Evolutionary conservation across 768 basidiomycete genomes (phyloP), one percentile per base, ranked within the genome.

Genomic region (Rhizopogon vesiculosus): DNA sequence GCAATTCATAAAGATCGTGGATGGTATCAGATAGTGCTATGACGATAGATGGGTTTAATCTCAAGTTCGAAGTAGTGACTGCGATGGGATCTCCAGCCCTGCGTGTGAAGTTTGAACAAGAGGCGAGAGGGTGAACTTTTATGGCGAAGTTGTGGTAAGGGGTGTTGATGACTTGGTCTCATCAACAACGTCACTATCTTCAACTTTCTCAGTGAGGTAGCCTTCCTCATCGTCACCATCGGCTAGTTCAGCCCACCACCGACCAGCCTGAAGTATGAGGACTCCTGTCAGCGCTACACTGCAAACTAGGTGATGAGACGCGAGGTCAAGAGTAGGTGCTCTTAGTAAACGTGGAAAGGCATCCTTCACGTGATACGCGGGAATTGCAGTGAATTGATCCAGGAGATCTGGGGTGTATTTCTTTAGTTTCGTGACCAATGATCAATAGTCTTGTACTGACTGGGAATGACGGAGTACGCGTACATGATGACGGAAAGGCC

Each of bases 281-380:
- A 93, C 87, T n/a, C 91, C 91, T 0, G 91, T 93, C 53, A 93
- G 79, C 0, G 89, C 89, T 45, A 93, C 91, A 65, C 88, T 89
- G 75, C 89, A 92, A 56, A 93, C 82, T 64, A 93, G 86, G 66
- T 93, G 83, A 63, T 82, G 85, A 29, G 91, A 89, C 0, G 91
- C 91, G 51, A 93, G 84, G 55, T 88, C 88, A 45, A 93, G 80
- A 1, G 86, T 88, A 13, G 83, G 78, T 42, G 69, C 75, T 8
- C 85, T 82, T 12, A 93, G 77, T 0, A 74, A 64, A 18, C 77
- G 73, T 7, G 91, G 90, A 69, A 91, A 85, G 16, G 81, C 78
- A 51, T 83, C 80, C 55, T 72, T 73, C 54, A 76, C 65, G 51
- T 73, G 70, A 63, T 79, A 76, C n/a, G 71, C 53, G 12, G 87